These are phyloP conservation scores for Lactarius hatsudake DNA, from an alignment of 768 basidiomycete species.

Conservation along the genomic window DNA sequence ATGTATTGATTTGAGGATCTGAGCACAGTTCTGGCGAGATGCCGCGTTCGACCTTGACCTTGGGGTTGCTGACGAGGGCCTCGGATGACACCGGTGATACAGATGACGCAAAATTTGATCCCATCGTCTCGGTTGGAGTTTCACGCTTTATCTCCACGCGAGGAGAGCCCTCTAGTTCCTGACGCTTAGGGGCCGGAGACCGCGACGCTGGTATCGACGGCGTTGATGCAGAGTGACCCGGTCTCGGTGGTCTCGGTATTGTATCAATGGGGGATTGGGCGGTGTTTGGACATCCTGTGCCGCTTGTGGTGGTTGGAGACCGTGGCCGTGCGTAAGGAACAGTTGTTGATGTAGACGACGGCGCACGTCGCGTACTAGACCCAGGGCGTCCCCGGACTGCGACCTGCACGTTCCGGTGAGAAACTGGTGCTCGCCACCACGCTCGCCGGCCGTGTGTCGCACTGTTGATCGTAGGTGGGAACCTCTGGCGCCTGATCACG, in stretches of 20 bases:
- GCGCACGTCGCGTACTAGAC: slow-evolving; percentile 1
- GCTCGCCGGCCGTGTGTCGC: not conserved
- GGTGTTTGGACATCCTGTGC: not conserved
- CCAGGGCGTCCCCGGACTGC: not conserved
- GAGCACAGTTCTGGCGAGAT: slow-evolving; percentile 16
- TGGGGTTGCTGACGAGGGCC: slow-evolving; percentile 13
- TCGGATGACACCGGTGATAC: slow-evolving; percentile 9
- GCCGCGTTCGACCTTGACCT: slow-evolving; percentile 23
- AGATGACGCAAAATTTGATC: not conserved
- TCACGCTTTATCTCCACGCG: not conserved
- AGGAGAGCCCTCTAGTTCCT: not conserved
- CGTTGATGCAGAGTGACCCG: not conserved
- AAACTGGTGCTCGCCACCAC: not conserved
- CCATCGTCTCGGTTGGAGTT: not conserved
- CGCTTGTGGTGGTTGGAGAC: not conserved
- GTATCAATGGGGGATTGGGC: not conserved
- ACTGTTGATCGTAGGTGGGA: slow-evolving; percentile 18
- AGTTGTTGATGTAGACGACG: not conserved
- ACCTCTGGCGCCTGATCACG: slow-evolving; percentile 12
- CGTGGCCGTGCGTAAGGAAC: not conserved
- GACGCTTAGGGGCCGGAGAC: slow-evolving; percentile 9
- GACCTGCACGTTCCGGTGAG: not conserved
- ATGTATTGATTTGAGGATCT: slow-evolving; percentile 7
- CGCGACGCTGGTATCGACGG: not conserved
- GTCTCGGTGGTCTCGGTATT: not conserved